Evolutionary conservation across 2,329 filamentous ascomycete genomes (phyloP).

Genomic region (Paramyrothecium sp.): DNA sequence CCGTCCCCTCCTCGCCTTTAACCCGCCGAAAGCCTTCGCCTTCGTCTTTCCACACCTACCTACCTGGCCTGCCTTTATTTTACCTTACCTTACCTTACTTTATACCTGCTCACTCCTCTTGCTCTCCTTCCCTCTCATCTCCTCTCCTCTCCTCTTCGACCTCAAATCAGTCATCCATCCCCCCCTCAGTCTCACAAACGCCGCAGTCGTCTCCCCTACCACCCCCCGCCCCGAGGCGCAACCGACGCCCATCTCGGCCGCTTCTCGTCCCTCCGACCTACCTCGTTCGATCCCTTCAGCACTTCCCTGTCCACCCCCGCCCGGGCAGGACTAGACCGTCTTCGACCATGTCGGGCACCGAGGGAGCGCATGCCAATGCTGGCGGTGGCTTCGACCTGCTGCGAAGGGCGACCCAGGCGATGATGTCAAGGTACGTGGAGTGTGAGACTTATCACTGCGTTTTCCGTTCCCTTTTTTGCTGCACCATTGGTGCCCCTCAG

Average conservation of each 20-base stretch:
- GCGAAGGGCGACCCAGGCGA: slow-evolving; percentile 59
- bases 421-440: slow-evolving; percentile 60
- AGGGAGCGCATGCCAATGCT: slow-evolving; percentile 36
- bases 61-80: too few relatives aligned
- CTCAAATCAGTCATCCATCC: too few relatives aligned
- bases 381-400: slow-evolving; percentile 54
- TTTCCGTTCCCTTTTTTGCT: slow-evolving; percentile 16
- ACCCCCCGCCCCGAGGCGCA: background rate
- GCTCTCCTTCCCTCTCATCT: too few relatives aligned
- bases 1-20: background rate
- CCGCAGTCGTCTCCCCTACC: background rate
- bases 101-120: too few relatives aligned
- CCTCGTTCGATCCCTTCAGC: slow-evolving; percentile 6
- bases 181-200: background rate
- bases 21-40: background rate
- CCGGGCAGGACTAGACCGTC: slow-evolving; percentile 17
- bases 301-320: slow-evolving; percentile 18
- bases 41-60: too few relatives aligned
- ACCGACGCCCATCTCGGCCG: background rate
- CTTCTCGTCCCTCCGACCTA: background rate
- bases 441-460: slow-evolving; percentile 11
- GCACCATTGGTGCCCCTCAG: slow-evolving; percentile 4
- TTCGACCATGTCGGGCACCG: slow-evolving; percentile 48
- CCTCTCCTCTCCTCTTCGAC: too few relatives aligned
- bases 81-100: too few relatives aligned